Evolutionary conservation across 768 basidiomycete species (phyloP).

Genomic region (Mycena chlorophos): DNA sequence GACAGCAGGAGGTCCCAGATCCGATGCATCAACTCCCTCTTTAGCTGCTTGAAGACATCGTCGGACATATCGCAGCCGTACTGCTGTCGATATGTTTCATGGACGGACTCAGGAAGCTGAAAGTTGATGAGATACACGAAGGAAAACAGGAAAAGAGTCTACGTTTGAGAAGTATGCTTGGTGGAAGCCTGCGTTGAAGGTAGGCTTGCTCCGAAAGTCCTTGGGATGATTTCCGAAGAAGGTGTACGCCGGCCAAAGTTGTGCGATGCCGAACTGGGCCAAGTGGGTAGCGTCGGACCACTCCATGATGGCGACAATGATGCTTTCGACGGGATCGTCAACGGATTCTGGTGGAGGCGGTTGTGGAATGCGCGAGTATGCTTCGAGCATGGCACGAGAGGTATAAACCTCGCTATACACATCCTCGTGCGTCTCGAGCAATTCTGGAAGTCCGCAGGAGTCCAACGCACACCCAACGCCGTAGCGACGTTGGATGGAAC

Average conservation of each 20-base stretch:
- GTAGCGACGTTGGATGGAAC: not conserved
- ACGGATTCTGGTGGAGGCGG: slow-evolving; percentile 10
- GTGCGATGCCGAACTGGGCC: slow-evolving; percentile 34
- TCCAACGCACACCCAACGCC: not conserved
- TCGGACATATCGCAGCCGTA: slow-evolving; percentile 12
- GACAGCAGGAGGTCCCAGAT: slow-evolving; percentile 27
- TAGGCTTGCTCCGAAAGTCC: slow-evolving; percentile 32
- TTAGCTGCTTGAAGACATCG: slow-evolving; percentile 26
- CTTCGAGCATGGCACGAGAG: slow-evolving; percentile 20
- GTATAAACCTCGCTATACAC: too few species aligned
- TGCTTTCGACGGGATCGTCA: slow-evolving; percentile 25
- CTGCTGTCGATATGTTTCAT: slow-evolving; percentile 24
- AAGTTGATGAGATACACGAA: not conserved
- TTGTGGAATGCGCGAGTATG: slow-evolving; percentile 17
- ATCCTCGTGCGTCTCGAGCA: too few species aligned
- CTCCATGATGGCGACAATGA: slow-evolving; percentile 31
- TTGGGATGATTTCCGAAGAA: slow-evolving; percentile 42
- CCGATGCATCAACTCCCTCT: slow-evolving; percentile 32
- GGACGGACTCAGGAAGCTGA: slow-evolving; percentile 33
- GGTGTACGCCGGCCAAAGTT: slow-evolving; percentile 43
- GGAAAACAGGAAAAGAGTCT: slow-evolving; percentile 7
- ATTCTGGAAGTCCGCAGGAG: not conserved
- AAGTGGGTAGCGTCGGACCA: slow-evolving; percentile 40
- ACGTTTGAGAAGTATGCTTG: slow-evolving; percentile 42
- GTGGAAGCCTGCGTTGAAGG: too few species aligned